These are phyloP conservation scores for Magnaporthiopsis poae DNA, from an alignment of 2,329 filamentous ascomycete species.

Conservation along the genomic window DNA sequence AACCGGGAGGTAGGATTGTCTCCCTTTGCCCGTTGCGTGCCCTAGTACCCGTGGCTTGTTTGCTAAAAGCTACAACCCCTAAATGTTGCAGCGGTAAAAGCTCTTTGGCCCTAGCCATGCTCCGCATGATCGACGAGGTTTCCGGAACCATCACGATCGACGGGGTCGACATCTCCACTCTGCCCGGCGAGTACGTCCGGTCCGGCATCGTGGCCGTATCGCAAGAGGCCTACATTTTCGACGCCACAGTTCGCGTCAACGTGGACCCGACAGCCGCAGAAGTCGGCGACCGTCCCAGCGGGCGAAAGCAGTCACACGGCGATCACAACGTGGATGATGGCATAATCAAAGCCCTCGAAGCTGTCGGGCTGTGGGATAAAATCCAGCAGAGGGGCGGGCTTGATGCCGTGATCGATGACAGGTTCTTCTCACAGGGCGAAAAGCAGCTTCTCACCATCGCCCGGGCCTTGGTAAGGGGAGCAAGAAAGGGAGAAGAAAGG, in stretches of 20 bases:
- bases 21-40: too few relatives aligned
- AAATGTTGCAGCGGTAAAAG: conserved; percentile 18
- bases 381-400: conserved; percentile 30
- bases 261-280: conserved; percentile 31
- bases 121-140: conserved; percentile 36
- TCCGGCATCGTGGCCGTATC: conserved; percentile 32
- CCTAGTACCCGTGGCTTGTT: background rate
- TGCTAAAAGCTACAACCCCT: background rate
- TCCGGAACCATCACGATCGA: conserved; percentile 36
- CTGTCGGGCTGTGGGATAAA: conserved; percentile 15
- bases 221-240: conserved; percentile 41
- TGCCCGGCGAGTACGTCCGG: conserved; percentile 20
- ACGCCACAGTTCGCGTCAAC: conserved; percentile 39
- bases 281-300: conserved; percentile 22
- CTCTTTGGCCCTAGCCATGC: conserved; percentile 27
- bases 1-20: conserved; percentile 20
- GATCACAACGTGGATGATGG: too few relatives aligned
- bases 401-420: conserved; percentile 23
- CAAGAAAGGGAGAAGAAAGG: conserved; percentile 12
- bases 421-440: conserved; percentile 32
- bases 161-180: conserved; percentile 25
- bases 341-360: conserved; percentile 14
- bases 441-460: conserved; percentile 42
- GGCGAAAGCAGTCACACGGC: background rate
- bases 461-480: conserved; percentile 31